phyloP scores from a whole-genome alignment of 768 basidiomycete genomes.

The Pisolithus marmoratus region DNA sequence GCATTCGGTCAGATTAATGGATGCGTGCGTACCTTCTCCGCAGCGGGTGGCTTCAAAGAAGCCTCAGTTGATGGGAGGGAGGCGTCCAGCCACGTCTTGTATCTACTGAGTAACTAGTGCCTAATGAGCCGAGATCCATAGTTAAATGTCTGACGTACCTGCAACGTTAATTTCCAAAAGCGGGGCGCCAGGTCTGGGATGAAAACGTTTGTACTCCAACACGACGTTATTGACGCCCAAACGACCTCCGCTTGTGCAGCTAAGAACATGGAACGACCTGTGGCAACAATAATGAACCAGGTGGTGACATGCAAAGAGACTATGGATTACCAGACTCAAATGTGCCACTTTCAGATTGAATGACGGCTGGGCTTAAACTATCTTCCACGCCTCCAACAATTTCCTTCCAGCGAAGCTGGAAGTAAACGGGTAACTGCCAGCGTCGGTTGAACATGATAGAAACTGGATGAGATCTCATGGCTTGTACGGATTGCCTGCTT shows the following conservation, averaged over 20 bases:
- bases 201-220: conserved; percentile 86
- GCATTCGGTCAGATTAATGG: neutral
- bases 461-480: conserved; percentile 67
- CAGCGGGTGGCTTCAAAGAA: conserved; percentile 27
- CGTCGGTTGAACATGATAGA: conserved; percentile 72
- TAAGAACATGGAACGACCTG: conserved; percentile 37
- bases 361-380: conserved; percentile 37
- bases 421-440: conserved; percentile 97
- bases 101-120: conserved; percentile 71
- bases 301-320: neutral
- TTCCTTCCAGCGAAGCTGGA: conserved; percentile 96
- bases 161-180: conserved; percentile 90
- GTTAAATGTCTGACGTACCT: conserved; percentile 45
- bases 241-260: conserved; percentile 61
- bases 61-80: conserved; percentile 41
- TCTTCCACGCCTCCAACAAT: conserved; percentile 77
- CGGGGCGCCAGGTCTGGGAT: conserved; percentile 76
- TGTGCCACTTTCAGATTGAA: conserved; percentile 31
- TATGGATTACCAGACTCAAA: conserved; percentile 35
- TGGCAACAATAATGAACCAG: conserved; percentile 1
- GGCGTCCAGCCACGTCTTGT: conserved; percentile 70
- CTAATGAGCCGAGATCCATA: conserved; percentile 1
- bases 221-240: conserved; percentile 67
- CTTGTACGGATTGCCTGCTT: conserved; percentile 59
- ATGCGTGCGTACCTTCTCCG: conserved; percentile 31